A percentile compares a stretch with the other conserved stretches of the same genome.
Conservation (phyloP, 1,284 basidiomycete species). For the Sporisorium reilianum region DNA sequence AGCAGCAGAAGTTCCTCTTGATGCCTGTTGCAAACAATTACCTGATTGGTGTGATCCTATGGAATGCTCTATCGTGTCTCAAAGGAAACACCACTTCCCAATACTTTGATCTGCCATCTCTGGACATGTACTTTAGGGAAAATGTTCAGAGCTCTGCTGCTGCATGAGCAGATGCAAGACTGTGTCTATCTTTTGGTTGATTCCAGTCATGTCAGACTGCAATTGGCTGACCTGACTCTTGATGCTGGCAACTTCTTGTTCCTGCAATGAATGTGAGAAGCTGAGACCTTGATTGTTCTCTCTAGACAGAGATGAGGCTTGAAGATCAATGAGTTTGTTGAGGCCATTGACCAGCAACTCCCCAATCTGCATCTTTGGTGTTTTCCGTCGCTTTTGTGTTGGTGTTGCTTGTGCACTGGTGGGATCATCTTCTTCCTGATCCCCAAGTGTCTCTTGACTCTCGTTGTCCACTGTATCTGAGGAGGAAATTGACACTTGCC, state of each 20-base stretch:
- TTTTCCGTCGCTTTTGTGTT: too few species aligned
- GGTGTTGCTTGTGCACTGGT: neutral
- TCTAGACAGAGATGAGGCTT: too few species aligned
- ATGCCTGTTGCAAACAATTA: neutral
- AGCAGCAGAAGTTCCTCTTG: neutral
- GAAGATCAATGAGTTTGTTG: too few species aligned
- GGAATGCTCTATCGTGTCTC: neutral
- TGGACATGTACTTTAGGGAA: neutral
- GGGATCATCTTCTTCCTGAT: too few species aligned
- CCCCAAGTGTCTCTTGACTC: too few species aligned
- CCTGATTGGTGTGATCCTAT: neutral
- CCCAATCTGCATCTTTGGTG: neutral
- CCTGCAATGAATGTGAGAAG: too few species aligned
- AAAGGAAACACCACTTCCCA: neutral
- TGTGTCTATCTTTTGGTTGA: neutral
- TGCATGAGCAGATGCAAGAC: conserved; percentile 4
- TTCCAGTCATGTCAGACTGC: neutral
- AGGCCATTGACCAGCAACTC: too few species aligned
- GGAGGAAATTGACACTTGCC: too few species aligned
- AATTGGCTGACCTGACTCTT: conserved; percentile 3
- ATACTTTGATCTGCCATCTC: neutral
- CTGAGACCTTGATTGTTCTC: too few species aligned
- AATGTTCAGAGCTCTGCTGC: neutral
- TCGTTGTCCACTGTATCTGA: too few species aligned
- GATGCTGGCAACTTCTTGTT: neutral